Conservation (phyloP, 2,329 filamentous ascomycete species). For the Clonostachys solani region DNA sequence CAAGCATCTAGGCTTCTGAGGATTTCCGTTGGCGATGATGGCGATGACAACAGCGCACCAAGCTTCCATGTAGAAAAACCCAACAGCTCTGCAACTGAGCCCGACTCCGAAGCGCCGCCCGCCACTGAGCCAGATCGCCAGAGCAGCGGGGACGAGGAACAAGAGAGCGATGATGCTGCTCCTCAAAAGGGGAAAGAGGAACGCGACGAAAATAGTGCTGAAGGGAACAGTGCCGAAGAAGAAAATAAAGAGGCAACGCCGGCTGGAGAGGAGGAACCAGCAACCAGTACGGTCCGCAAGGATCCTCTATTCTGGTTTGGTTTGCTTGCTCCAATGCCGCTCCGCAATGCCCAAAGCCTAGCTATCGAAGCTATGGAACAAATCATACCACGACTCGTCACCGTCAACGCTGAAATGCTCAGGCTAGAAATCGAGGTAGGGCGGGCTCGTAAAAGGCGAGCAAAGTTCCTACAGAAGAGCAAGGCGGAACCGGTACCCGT, state of each 20-base stretch:
- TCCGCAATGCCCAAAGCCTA: slow-evolving; percentile 54
- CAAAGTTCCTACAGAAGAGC: slow-evolving; percentile 44
- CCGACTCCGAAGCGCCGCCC: background rate
- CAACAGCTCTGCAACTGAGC: background rate
- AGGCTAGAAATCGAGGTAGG: slow-evolving; percentile 66
- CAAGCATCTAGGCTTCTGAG: slow-evolving; percentile 48
- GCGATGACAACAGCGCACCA: slow-evolving; percentile 7
- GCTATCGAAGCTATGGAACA: slow-evolving; percentile 53
- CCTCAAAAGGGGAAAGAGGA: slow-evolving; percentile 5
- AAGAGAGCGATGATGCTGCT: slow-evolving; percentile 5
- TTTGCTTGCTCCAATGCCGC: slow-evolving; percentile 43
- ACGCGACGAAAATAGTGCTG: slow-evolving; percentile 2
- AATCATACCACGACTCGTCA: slow-evolving; percentile 52
- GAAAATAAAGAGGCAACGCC: slow-evolving; percentile 2
- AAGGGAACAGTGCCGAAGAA: slow-evolving; percentile 2
- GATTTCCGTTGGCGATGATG: background rate
- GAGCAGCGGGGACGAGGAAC: slow-evolving; percentile 1
- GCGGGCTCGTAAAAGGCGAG: slow-evolving; percentile 50
- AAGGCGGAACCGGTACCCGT: too few species aligned
- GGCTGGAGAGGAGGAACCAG: slow-evolving; percentile 10
- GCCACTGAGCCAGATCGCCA: background rate
- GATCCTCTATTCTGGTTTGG: slow-evolving; percentile 60
- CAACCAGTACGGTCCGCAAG: slow-evolving; percentile 7
- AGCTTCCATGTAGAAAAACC: slow-evolving; percentile 11
- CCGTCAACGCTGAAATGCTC: slow-evolving; percentile 56